Evolutionary conservation across 306 rosid genomes (phyloP), one percentile per base, ranked within the genome.

Genomic region (Begonia peltatifolia): DNA sequence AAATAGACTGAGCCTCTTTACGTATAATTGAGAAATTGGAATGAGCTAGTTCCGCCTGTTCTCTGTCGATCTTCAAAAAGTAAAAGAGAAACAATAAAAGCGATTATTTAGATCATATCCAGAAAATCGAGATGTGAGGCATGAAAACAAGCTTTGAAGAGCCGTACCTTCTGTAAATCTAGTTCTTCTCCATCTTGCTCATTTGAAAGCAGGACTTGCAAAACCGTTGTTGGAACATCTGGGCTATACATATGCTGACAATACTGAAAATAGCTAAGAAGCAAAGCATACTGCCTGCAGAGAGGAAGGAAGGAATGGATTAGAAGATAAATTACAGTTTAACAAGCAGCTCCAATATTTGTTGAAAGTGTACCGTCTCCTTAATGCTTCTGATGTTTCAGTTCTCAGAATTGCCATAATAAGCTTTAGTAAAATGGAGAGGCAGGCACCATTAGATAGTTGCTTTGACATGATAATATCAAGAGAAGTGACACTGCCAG

Each of bases 261-360:
- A 70, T 90, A 90, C 76, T 90, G 97, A 64, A 90, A 83, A 76
- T 85, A 90, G 90, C 97, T 80, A 60, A 90, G 92, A 66, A 90
- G 79, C 70, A 90, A 56, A 18, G 95, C 94, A 65, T 85, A 90
- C 85, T 85, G 95, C 56, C 97, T 90, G 92, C 55, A 74, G 30
- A 74, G 13, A 58, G n/a, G 16, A 35, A 63, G 62, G 56, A 63
- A 17, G 44, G 53, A 67, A 67, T 50, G 46, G 65, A 66, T 82
- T 68, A 82, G 83, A 70, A 60, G 14, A 53, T 42, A 59, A 67
- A 44, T 13, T 52, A 69, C 9, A 53, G 53, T 47, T 59, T n/a
- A 66, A 49, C 43, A 53, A 61, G 14, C 49, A 46, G 14, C 50
- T 57, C 14, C 12, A 16, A 51, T 46, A 23, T 54, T 54, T 53